Evolutionary conservation across 2,329 filamentous ascomycete species (phyloP).

Genomic region (Penicillium hordei): DNA sequence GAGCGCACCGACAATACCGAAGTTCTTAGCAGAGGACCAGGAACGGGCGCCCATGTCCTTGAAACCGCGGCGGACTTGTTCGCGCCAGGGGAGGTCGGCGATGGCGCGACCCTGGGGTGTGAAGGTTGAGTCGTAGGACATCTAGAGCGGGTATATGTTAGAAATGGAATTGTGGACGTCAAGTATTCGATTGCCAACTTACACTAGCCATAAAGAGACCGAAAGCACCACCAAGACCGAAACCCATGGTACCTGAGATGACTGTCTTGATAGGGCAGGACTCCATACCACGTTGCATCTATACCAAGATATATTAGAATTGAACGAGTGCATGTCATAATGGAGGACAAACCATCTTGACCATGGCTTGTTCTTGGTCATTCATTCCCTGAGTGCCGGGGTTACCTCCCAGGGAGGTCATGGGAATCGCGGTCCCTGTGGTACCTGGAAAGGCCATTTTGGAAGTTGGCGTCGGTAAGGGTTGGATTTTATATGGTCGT

Average conservation of each 20-base stretch:
- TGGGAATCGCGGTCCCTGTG: constrained; percentile 34
- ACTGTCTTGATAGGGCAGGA: constrained; percentile 86
- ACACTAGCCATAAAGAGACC: constrained; percentile 98
- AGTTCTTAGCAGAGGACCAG: constrained; percentile 85
- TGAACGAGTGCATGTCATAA: neutral
- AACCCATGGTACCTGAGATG: constrained; percentile 90
- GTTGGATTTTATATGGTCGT: neutral
- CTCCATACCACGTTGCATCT: constrained; percentile 87
- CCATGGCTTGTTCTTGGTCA: constrained; percentile 50
- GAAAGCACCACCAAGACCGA: constrained; percentile 89
- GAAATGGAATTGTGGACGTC: neutral
- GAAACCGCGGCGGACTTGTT: constrained; percentile 83
- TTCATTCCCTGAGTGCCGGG: constrained; percentile 41
- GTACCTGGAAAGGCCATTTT: constrained; percentile 41
- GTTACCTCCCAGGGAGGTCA: constrained; percentile 31
- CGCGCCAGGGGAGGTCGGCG: constrained; percentile 69
- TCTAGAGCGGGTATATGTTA: constrained; percentile 53
- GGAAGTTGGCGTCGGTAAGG: neutral
- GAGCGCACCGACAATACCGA: constrained; percentile 86
- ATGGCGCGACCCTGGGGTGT: constrained; percentile 57
- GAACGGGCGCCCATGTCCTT: constrained; percentile 91
- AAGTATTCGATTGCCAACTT: constrained; percentile 42
- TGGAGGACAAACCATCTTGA: constrained; percentile 42
- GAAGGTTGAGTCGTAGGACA: constrained; percentile 96
- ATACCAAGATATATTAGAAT: neutral